These are phyloP conservation scores for Globisporangium emineosum DNA, from an alignment of 352 stramenopile genomes.

Conservation along the genomic window DNA sequence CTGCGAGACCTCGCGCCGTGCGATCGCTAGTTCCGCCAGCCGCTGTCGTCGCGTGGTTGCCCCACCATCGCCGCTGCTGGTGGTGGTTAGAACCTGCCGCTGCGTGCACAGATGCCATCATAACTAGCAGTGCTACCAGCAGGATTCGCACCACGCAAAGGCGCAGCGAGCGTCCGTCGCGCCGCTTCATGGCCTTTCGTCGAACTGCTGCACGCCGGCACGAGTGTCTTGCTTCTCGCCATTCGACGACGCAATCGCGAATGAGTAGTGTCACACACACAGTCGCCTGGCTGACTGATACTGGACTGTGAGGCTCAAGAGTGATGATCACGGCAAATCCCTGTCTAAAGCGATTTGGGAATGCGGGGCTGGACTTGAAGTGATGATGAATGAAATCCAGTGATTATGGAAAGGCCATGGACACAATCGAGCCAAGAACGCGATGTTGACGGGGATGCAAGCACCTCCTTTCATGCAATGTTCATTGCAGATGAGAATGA, in stretches of 20 bases:
- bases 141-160: background rate
- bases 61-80: background rate
- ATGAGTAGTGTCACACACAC: constrained; percentile 7
- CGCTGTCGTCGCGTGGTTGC: background rate
- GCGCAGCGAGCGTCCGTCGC: background rate
- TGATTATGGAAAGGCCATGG: background rate
- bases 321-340: background rate
- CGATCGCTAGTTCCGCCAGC: background rate
- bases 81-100: background rate
- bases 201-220: background rate
- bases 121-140: background rate
- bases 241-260: constrained; percentile 4
- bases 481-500: too few relatives aligned
- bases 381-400: background rate
- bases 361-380: background rate
- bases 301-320: background rate
- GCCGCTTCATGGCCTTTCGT: background rate
- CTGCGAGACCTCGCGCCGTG: background rate
- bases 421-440: background rate
- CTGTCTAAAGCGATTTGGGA: background rate
- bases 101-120: background rate
- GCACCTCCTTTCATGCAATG: too few relatives aligned
- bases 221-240: background rate
- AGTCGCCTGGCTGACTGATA: background rate
- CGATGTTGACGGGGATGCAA: background rate